Evolutionary conservation across 2,329 filamentous ascomycete genomes (phyloP).

Genomic region (Talaromyces amestolkiae): DNA sequence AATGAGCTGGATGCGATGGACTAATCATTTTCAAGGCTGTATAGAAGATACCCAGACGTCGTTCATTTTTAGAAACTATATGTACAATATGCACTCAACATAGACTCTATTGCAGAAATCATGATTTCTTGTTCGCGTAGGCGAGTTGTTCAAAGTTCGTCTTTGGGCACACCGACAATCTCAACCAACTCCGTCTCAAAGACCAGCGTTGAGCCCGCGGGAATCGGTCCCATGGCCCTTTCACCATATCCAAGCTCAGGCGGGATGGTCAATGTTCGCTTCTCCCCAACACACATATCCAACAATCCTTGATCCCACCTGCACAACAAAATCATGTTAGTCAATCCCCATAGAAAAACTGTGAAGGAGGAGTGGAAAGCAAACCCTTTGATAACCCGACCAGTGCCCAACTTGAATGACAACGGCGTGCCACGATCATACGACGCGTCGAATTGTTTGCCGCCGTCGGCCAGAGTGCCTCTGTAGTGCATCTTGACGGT

Average conservation of each 20-base stretch:
- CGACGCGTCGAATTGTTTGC: conserved; percentile 77
- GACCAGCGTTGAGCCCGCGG: conserved; percentile 74
- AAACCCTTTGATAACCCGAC: conserved; percentile 85
- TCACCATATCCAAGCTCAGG: conserved; percentile 80
- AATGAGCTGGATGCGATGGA: conserved; percentile 59
- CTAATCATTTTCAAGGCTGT: conserved; percentile 31
- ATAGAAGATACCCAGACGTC: conserved; percentile 6
- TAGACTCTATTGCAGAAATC: background rate
- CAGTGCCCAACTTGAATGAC: conserved; percentile 72
- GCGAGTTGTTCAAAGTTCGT: conserved; percentile 38
- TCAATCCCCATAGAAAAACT: background rate
- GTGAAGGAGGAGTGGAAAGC: conserved; percentile 31
- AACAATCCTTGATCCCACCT: conserved; percentile 88
- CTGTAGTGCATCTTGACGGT: conserved; percentile 83
- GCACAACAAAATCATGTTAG: background rate
- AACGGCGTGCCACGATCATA: conserved; percentile 77
- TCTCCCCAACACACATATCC: conserved; percentile 95
- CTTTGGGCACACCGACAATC: conserved; percentile 68
- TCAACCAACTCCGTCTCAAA: conserved; percentile 89
- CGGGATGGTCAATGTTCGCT: conserved; percentile 85
- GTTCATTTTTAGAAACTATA: conserved; percentile 1
- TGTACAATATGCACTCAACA: background rate
- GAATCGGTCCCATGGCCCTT: conserved; percentile 75
- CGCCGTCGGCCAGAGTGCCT: conserved; percentile 71
- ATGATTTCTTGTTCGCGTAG: background rate